Evolutionary conservation across 2,329 filamentous ascomycete genomes (phyloP).

Genomic region (Botrytis paeoniae): DNA sequence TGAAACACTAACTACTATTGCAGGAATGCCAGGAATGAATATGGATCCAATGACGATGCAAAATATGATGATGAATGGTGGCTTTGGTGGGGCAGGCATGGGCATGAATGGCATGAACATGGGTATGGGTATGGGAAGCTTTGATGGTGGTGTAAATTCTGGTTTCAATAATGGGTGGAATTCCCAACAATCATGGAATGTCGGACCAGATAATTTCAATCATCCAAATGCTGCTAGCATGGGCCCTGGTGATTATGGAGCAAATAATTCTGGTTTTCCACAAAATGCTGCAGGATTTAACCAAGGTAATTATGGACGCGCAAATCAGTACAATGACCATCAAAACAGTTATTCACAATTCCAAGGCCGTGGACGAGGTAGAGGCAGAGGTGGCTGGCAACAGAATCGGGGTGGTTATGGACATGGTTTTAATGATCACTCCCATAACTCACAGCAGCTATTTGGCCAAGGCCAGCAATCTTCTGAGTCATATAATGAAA

Average conservation of each 20-base stretch:
- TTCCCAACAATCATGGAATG: slow-evolving; percentile 78
- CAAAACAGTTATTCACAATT: slow-evolving; percentile 58
- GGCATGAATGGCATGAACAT: slow-evolving; percentile 81
- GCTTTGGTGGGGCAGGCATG: slow-evolving; percentile 70
- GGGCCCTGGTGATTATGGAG: slow-evolving; percentile 76
- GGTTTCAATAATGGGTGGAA: slow-evolving; percentile 78
- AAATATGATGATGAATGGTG: slow-evolving; percentile 76
- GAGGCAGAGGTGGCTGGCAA: slow-evolving; percentile 37
- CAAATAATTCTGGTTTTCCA: slow-evolving; percentile 70
- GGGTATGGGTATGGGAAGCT: slow-evolving; percentile 64
- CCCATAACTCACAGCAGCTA: slow-evolving; percentile 35
- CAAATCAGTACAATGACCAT: slow-evolving; percentile 71
- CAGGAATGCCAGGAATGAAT: slow-evolving; percentile 69
- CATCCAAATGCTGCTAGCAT: slow-evolving; percentile 77
- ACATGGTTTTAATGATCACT: slow-evolving; percentile 34
- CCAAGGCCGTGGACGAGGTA: slow-evolving; percentile 41
- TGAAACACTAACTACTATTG: slow-evolving; percentile 18
- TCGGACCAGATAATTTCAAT: slow-evolving; percentile 85
- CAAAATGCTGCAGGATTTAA: slow-evolving; percentile 64
- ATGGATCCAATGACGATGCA: slow-evolving; percentile 80
- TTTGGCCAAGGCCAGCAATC: slow-evolving; percentile 30
- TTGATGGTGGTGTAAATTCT: slow-evolving; percentile 58
- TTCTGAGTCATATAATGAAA: slow-evolving; percentile 35
- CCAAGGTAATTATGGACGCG: slow-evolving; percentile 79
- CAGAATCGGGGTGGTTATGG: slow-evolving; percentile 34